phyloP scores from a whole-genome alignment of 164 flowering plant genomes.

The Tetrastigma voinierianum region DNA sequence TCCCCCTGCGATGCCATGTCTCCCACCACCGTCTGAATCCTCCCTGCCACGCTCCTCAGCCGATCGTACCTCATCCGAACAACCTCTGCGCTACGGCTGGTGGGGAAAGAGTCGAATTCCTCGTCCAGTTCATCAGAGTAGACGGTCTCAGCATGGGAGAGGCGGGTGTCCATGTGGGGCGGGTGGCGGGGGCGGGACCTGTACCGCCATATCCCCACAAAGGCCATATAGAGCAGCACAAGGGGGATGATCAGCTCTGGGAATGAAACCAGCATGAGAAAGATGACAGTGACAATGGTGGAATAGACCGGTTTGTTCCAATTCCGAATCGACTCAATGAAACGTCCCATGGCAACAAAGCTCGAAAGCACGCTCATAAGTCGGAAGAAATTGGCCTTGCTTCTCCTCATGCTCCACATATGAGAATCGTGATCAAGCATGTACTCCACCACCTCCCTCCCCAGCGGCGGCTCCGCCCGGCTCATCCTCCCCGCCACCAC shows the following conservation, averaged over 20 bases:
- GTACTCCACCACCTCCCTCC: conserved; percentile 68
- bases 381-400: conserved; percentile 65
- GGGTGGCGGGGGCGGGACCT: conserved; percentile 48
- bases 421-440: conserved; percentile 69
- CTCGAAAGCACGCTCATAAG: conserved; percentile 44
- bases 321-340: conserved; percentile 35
- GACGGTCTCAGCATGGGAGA: conserved; percentile 56
- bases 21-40: conserved; percentile 62
- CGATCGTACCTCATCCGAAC: conserved; percentile 63
- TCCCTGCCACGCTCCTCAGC: conserved; percentile 58
- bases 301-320: conserved; percentile 56
- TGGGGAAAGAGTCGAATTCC: conserved; percentile 67
- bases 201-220: conserved; percentile 50
- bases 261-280: conserved; percentile 31
- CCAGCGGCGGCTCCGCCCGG: conserved; percentile 58
- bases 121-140: conserved; percentile 64
- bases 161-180: conserved; percentile 60
- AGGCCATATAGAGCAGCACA: conserved; percentile 34
- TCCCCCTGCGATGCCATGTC: conserved; percentile 73
- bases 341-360: conserved; percentile 27
- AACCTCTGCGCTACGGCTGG: conserved; percentile 44
- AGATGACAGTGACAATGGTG: conserved; percentile 25
- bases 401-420: conserved; percentile 76
- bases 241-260: conserved; percentile 62
- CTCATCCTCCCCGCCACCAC: conserved; percentile 49